Conservation (phyloP, 164 flowering plant genomes). For the Vitis labrusca region DNA sequence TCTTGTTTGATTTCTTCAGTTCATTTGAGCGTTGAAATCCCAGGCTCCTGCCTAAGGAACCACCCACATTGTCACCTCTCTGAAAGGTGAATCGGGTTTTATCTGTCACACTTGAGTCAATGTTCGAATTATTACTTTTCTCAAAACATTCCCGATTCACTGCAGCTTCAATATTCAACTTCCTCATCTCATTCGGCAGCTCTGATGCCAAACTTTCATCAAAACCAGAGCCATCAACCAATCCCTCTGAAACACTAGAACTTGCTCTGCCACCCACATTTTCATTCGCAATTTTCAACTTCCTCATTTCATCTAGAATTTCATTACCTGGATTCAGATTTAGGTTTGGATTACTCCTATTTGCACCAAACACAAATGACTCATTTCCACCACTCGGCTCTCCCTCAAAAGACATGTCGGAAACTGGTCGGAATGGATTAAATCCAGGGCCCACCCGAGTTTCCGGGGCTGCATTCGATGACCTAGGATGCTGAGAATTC, state of each 20-base stretch:
- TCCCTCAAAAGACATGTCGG: background rate
- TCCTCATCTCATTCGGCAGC: slow-evolving; percentile 38
- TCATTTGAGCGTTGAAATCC: slow-evolving; percentile 36
- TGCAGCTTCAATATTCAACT: slow-evolving; percentile 26
- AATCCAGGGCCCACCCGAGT: slow-evolving; percentile 8
- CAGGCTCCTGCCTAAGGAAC: slow-evolving; percentile 10
- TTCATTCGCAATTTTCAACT: slow-evolving; percentile 31
- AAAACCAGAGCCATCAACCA: slow-evolving; percentile 4
- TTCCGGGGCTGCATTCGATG: slow-evolving; percentile 8
- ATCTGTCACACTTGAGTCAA: slow-evolving; percentile 5
- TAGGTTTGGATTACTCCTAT: slow-evolving; percentile 9
- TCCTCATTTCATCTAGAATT: slow-evolving; percentile 32
- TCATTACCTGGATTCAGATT: slow-evolving; percentile 11
- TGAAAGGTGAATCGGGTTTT: background rate
- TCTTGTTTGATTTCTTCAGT: slow-evolving; percentile 37
- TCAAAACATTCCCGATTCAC: background rate
- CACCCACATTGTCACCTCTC: slow-evolving; percentile 9
- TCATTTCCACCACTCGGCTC: slow-evolving; percentile 3
- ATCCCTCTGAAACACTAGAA: slow-evolving; percentile 1
- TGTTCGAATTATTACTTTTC: slow-evolving; percentile 17
- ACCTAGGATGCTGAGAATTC: slow-evolving; percentile 19
- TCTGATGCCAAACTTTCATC: slow-evolving; percentile 13
- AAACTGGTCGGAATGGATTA: slow-evolving; percentile 24
- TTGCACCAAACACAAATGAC: slow-evolving; percentile 31
- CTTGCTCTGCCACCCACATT: background rate